These are phyloP conservation scores for Hypoxylon sp. DNA, from an alignment of 2,329 filamentous ascomycete genomes.

Conservation along the genomic window DNA sequence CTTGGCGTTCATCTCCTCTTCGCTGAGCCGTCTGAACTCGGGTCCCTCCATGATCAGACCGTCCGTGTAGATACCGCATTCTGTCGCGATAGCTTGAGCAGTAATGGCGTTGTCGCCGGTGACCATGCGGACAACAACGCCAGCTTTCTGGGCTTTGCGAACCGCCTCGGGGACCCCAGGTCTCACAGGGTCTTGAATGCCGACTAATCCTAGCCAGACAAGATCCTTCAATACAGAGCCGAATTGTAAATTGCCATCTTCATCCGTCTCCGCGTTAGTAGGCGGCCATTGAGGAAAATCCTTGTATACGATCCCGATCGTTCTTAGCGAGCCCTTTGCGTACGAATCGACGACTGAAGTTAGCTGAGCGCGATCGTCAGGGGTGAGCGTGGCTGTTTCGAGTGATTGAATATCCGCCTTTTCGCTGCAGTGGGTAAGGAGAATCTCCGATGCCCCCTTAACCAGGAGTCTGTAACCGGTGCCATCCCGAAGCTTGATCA, in stretches of 20 bases:
- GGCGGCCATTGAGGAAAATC: slow-evolving; percentile 77
- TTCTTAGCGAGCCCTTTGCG: slow-evolving; percentile 73
- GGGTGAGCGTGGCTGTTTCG: slow-evolving; percentile 59
- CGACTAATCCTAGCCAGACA: slow-evolving; percentile 75
- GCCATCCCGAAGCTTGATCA: slow-evolving; percentile 56
- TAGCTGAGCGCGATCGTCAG: slow-evolving; percentile 63
- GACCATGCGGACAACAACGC: slow-evolving; percentile 78
- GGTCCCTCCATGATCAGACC: slow-evolving; percentile 74
- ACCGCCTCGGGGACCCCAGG: slow-evolving; percentile 74
- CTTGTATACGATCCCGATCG: slow-evolving; percentile 76
- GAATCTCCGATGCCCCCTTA: slow-evolving; percentile 66
- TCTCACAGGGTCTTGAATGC: slow-evolving; percentile 78
- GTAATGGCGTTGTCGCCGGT: slow-evolving; percentile 77
- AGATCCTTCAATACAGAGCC: slow-evolving; percentile 73
- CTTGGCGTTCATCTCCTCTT: slow-evolving; percentile 64
- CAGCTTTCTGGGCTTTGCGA: slow-evolving; percentile 70
- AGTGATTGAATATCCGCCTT: slow-evolving; percentile 48
- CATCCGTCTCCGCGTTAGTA: slow-evolving; percentile 63
- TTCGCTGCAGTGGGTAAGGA: slow-evolving; percentile 54
- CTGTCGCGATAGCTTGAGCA: slow-evolving; percentile 74
- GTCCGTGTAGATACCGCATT: slow-evolving; percentile 74
- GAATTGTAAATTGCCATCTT: slow-evolving; percentile 68
- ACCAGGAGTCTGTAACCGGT: slow-evolving; percentile 58
- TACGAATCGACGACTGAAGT: slow-evolving; percentile 66
- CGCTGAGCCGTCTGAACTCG: slow-evolving; percentile 67